Evolutionary conservation across 192 early-diverging fungal genomes (phyloP), one percentile per base, ranked within the genome.

Genomic region (Coemansia sp.): DNA sequence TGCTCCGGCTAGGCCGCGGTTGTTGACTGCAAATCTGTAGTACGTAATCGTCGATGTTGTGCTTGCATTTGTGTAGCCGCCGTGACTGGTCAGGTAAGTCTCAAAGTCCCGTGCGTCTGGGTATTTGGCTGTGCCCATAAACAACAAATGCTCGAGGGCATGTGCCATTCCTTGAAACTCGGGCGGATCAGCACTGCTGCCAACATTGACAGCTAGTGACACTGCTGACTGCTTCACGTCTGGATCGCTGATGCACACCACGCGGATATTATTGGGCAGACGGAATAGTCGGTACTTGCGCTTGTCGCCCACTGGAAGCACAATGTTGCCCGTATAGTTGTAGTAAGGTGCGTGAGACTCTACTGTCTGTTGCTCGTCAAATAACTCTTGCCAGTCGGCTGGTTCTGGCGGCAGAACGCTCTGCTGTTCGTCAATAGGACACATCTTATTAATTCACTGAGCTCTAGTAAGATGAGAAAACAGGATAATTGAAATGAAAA

Each of bases 101-200:
- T 75, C 71, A 60, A 87, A 90, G 18, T 85, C 85, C 38, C 87
- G 84, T 31, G 86, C 85, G 18, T 78, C 66, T 6, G 90, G 89
- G 63, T 92, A 89, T 64, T 90, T 86, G 46, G 53, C 54, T 1
- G 86, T 87, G 6, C 87, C 89, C 76, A 86, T 82, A 60, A 91
- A 89, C 20, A 89, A 73, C 47, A 91, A 48, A 60, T 89, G 89
- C 66, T 89, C 89, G 60, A 85, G 77, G 46, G 87, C 86, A 56
- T 91, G 89, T 1, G 89, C 89, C 40, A 91, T 64, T 0, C 89
- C 89, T 56, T 66, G 83, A 11, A 84, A 57, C 42, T 85, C 76
- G 58, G 73, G 76, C 18, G 86, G 86, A 64, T 88, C 87, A 24
- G 70, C 76, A 18, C 84, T 58, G 56, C 82, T 70, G 38, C 89